These are phyloP conservation scores for Cercospora sojina DNA, from an alignment of 2,329 filamentous ascomycete species.

Conservation along the genomic window DNA sequence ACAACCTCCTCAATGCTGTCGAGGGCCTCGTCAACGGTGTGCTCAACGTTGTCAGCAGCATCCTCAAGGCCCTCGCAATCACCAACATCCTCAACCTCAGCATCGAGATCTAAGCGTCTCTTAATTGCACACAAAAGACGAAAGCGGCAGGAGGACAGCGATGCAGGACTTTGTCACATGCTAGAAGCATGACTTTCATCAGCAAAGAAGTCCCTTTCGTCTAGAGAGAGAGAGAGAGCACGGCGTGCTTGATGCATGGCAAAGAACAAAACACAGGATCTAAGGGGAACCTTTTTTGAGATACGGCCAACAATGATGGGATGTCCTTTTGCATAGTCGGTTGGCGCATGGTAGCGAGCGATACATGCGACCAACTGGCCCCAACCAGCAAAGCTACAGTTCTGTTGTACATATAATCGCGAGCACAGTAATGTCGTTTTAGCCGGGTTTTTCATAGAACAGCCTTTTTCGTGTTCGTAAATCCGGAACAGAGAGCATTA, in stretches of 20 bases:
- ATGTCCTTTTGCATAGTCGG: background rate
- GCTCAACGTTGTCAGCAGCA: constrained; percentile 13
- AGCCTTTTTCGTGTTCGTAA: background rate
- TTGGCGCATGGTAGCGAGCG: background rate
- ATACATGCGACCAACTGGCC: background rate
- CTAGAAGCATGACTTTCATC: constrained; percentile 3
- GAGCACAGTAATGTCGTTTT: constrained; percentile 6
- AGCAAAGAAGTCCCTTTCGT: background rate
- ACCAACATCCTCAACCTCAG: constrained; percentile 16
- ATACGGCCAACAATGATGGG: constrained; percentile 11
- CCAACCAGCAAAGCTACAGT: constrained; percentile 6
- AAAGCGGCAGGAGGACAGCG: background rate
- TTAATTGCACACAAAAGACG: background rate
- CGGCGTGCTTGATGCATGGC: constrained; percentile 11
- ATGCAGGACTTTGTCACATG: background rate
- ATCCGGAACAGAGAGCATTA: background rate
- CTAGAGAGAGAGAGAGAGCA: background rate
- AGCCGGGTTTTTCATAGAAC: constrained; percentile 1
- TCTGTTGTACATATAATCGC: constrained; percentile 11
- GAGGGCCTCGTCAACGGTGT: constrained; percentile 17
- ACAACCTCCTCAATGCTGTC: constrained; percentile 17
- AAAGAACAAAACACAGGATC: background rate
- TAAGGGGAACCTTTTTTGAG: background rate
- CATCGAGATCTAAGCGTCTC: constrained; percentile 4
- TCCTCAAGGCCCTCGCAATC: constrained; percentile 15